A percentile compares a stretch with the other conserved stretches of the same genome.
phyloP scores from a whole-genome alignment of 768 basidiomycete genomes.

The Pisolithus albus region DNA sequence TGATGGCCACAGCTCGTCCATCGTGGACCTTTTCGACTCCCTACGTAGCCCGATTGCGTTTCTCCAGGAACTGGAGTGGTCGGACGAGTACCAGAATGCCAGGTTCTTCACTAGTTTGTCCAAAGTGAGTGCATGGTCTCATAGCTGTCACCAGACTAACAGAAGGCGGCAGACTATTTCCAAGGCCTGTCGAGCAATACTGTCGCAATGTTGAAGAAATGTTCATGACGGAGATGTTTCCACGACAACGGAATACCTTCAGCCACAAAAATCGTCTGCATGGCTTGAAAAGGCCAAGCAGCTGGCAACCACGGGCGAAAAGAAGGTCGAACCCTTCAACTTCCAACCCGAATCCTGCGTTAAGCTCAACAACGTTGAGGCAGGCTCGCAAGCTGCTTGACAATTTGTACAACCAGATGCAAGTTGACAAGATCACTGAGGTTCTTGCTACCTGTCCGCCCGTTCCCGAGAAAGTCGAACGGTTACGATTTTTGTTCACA shows the following conservation, averaged over 20 bases:
- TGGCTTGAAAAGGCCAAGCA: slow-evolving; percentile 84
- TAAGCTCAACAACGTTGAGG: slow-evolving; percentile 93
- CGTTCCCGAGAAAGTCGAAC: slow-evolving; percentile 62
- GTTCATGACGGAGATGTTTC: slow-evolving; percentile 96
- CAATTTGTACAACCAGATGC: slow-evolving; percentile 87
- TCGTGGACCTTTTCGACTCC: slow-evolving; percentile 93
- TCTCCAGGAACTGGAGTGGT: slow-evolving; percentile 86
- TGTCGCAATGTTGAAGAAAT: slow-evolving; percentile 80
- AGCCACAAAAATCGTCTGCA: slow-evolving; percentile 80
- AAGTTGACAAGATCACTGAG: slow-evolving; percentile 79
- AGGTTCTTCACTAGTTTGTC: slow-evolving; percentile 84
- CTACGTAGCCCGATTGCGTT: slow-evolving; percentile 86
- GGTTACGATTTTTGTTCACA: slow-evolving; percentile 76
- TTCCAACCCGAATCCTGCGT: slow-evolving; percentile 92
- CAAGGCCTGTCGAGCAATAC: slow-evolving; percentile 88
- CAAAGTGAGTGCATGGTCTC: slow-evolving; percentile 46
- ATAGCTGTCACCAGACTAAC: background rate
- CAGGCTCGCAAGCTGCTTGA: slow-evolving; percentile 86
- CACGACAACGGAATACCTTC: slow-evolving; percentile 71
- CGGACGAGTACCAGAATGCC: slow-evolving; percentile 82
- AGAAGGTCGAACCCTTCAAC: slow-evolving; percentile 91
- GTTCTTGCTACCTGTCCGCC: slow-evolving; percentile 55
- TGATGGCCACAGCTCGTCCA: slow-evolving; percentile 92
- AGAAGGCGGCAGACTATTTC: slow-evolving; percentile 64
- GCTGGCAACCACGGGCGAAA: slow-evolving; percentile 71